phyloP scores from a whole-genome alignment of 441 rosid species.

The Viola pubescens region DNA sequence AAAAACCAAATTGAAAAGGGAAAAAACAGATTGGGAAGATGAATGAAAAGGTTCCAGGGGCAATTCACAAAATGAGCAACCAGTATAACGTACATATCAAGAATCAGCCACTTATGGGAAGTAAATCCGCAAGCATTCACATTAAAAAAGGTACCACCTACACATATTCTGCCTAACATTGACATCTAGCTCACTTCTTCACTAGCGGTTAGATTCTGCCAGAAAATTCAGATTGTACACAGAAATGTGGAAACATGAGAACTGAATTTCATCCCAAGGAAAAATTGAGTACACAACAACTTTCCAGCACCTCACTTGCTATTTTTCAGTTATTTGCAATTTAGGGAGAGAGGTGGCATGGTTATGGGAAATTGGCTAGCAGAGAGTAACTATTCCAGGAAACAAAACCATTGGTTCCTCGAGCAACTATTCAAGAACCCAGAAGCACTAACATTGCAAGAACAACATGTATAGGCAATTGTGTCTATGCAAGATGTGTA shows the following conservation, averaged over 20 bases:
- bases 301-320: background rate
- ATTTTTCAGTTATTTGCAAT: background rate
- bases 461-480: background rate
- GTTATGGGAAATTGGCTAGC: background rate
- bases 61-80: background rate
- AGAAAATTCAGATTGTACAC: background rate
- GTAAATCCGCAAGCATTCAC: too few species aligned
- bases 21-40: slow-evolving; percentile 1
- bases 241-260: too few species aligned
- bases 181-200: background rate
- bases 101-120: background rate
- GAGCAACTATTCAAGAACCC: background rate
- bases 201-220: background rate
- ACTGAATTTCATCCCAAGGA: background rate
- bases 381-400: background rate
- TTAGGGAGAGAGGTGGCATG: slow-evolving; percentile 1
- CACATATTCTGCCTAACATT: background rate
- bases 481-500: background rate
- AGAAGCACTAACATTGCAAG: background rate
- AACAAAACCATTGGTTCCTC: background rate
- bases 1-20: background rate
- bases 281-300: background rate
- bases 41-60: background rate
- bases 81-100: background rate
- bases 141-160: background rate